Evolutionary conservation across 495 filamentous ascomycete genomes (phyloP).

Genomic region (Daldinia bambusicola): DNA sequence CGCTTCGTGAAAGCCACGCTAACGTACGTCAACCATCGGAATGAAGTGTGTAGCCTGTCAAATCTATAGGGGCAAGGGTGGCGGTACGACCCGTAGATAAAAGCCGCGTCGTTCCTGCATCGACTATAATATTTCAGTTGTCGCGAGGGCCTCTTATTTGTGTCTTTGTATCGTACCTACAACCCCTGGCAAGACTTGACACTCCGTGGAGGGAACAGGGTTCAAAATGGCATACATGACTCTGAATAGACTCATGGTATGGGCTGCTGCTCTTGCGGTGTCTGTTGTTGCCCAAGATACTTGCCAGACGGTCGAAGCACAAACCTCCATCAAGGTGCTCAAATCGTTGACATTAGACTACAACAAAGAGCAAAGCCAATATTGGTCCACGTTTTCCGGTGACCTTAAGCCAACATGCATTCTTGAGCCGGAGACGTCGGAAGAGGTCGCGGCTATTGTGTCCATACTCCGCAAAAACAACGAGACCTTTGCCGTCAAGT

Average conservation of each 20-base stretch:
- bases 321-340: constrained; percentile 33
- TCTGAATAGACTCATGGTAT: constrained; percentile 8
- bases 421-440: constrained; percentile 54
- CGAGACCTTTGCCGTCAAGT: constrained; percentile 62
- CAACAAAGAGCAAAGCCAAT: constrained; percentile 54
- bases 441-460: constrained; percentile 52
- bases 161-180: background rate
- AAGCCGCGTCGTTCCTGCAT: constrained; percentile 15
- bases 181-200: constrained; percentile 2
- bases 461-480: constrained; percentile 48
- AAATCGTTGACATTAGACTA: constrained; percentile 42
- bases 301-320: constrained; percentile 35
- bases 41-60: background rate
- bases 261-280: constrained; percentile 20
- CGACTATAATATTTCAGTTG: constrained; percentile 2
- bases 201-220: background rate
- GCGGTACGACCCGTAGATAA: constrained; percentile 21
- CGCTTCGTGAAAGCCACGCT: background rate
- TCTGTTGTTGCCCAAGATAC: constrained; percentile 30
- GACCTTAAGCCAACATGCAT: constrained; percentile 60
- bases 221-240: constrained; percentile 23
- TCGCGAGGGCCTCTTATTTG: constrained; percentile 13
- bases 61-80: constrained; percentile 6
- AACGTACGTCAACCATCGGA: background rate
- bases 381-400: constrained; percentile 59